phyloP scores from a whole-genome alignment of 2,329 filamentous ascomycete genomes.

The Hypoxylon sp. region DNA sequence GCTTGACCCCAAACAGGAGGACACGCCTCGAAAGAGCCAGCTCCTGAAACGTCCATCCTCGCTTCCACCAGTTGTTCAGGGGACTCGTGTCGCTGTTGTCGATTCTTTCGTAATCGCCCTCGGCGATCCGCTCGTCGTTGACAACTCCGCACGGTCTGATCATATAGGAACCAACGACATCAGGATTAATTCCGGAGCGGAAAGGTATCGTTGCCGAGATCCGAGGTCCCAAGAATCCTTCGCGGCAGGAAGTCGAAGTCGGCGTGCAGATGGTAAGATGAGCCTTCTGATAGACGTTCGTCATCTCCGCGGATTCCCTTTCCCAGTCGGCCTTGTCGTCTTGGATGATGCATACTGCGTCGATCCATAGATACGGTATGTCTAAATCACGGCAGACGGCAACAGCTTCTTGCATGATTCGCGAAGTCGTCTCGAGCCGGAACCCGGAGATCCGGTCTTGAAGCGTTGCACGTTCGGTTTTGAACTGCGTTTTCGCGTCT shows the following conservation, averaged over 20 bases:
- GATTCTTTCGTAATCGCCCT: constrained; percentile 8
- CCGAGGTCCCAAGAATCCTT: constrained; percentile 8
- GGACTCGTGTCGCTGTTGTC: constrained; percentile 14
- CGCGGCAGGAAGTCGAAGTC: constrained; percentile 9
- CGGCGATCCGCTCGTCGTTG: background rate
- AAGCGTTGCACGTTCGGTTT: constrained; percentile 8
- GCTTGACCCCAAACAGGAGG: constrained; percentile 11
- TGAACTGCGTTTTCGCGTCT: constrained; percentile 20
- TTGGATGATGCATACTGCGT: constrained; percentile 37
- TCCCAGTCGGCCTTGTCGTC: constrained; percentile 29
- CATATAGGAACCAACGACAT: constrained; percentile 2
- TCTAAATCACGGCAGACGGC: constrained; percentile 3
- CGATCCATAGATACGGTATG: constrained; percentile 36
- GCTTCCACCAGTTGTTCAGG: constrained; percentile 20
- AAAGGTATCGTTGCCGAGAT: background rate
- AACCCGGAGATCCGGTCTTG: constrained; percentile 6
- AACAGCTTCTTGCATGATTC: constrained; percentile 6
- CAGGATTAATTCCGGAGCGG: background rate
- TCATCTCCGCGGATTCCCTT: constrained; percentile 26
- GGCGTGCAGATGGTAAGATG: constrained; percentile 13
- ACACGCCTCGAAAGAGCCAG: constrained; percentile 11
- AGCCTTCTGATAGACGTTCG: constrained; percentile 17
- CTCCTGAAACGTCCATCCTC: constrained; percentile 24
- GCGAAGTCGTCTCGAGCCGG: constrained; percentile 1
- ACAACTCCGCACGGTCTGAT: constrained; percentile 6